Evolutionary conservation across 208 protist genomes (phyloP).

Genomic region (Wallacemonas rigidus): DNA sequence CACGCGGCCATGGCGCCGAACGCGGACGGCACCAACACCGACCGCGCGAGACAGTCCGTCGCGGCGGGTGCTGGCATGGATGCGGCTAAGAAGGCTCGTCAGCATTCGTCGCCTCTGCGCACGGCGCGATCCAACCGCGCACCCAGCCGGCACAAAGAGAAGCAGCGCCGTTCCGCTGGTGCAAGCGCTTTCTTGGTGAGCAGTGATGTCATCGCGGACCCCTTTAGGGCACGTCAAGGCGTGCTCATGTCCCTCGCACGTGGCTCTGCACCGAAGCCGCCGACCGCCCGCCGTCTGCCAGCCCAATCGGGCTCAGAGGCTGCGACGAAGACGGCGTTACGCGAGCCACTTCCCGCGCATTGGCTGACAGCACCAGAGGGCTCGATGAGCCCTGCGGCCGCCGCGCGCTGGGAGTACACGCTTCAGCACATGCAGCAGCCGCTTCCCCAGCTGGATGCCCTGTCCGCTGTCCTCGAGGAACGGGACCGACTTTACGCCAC

Average conservation of each 20-base stretch:
- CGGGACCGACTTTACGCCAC: conserved; percentile 43
- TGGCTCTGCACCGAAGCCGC: not conserved
- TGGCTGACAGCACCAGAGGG: not conserved
- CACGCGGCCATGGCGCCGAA: not conserved
- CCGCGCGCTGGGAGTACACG: not conserved
- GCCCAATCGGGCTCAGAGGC: not conserved
- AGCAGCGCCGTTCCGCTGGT: conserved; percentile 8
- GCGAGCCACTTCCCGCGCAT: not conserved
- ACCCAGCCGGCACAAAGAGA: not conserved
- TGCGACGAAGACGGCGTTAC: too few species aligned
- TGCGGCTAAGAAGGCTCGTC: conserved; percentile 9
- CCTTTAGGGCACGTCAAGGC: conserved; percentile 12
- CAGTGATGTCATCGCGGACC: conserved; percentile 5
- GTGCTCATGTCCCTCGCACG: conserved; percentile 6
- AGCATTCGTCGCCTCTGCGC: not conserved
- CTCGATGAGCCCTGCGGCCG: not conserved
- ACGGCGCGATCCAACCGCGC: not conserved
- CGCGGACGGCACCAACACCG: not conserved
- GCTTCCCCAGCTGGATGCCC: conserved; percentile 40
- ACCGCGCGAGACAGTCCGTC: too few species aligned
- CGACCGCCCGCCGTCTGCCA: not conserved
- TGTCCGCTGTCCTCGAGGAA: conserved; percentile 39
- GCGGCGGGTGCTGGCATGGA: conserved; percentile 8
- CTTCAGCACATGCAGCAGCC: conserved; percentile 15
- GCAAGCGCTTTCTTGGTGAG: conserved; percentile 23